Base-by-base conservation (phyloP, 73 alveolate species). In the Paramecium primaurelia region DNA sequence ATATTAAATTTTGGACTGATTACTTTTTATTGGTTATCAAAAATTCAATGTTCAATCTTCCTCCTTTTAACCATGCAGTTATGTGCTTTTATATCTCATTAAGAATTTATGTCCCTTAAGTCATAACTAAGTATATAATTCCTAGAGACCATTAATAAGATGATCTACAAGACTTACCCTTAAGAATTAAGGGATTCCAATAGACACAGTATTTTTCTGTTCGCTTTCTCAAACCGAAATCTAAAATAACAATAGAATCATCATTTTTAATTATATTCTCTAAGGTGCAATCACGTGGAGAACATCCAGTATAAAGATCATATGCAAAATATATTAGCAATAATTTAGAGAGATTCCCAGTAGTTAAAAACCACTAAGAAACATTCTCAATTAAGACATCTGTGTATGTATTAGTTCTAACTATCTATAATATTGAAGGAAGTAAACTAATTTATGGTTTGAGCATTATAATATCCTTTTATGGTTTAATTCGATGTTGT, bases 131-230 rank as follows among this genome's bases (percentile, higher is more conserved):
- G 22, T 80, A 80, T 3, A 80, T 40, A 11, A 80, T 47, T 8
- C 91, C 91, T 12, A 80, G 49, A 26, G 77, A 44, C 91, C 91
- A 80, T 47, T 80, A 26, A 49, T 80, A 80, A 26, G 77, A 45
- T 0, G 71, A 32, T 8, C 58, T 22, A 64, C 44, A 80, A 11
- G 91, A 58, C 37, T n/a, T 80, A 5, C 91, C 91, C 16, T 80
- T 80, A 8, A 80, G 34, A 16, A 80, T 80, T 40, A 80, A 73
- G 7, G 91, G 91, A 25, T 80, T 80, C 91, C 91, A 80, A 80
- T 80, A 80, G 28, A 47, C 77, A 12, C 77, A 80, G 30, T 80
- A 80, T 18, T 80, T 80, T 80, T 80, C 59, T 1, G 75, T 40
- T 1, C 77, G 22, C 73, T 80, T 80, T 47, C 75, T 80, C 58